A percentile compares a stretch with the other conserved stretches of the same genome.
Evolutionary conservation across 495 filamentous ascomycete genomes (phyloP).

Genomic region (Penicillium antarcticum): DNA sequence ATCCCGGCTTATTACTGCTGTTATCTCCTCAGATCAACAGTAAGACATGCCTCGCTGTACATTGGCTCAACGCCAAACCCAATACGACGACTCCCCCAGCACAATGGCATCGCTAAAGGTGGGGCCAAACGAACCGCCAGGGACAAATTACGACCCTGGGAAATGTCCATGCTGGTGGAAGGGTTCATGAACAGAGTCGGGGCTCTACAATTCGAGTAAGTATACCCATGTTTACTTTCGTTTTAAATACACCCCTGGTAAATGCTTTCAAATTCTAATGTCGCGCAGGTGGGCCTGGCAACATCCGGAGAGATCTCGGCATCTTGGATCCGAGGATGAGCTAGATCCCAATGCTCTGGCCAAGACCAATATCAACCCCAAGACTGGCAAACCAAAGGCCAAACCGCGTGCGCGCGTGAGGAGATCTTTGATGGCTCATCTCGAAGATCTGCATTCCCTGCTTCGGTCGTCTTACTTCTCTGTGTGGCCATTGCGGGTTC

Average conservation of each 20-base stretch:
- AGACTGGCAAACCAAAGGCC: conserved; percentile 23
- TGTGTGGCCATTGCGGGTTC: conserved; percentile 75
- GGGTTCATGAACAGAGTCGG: conserved; percentile 85
- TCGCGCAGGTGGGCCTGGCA: conserved; percentile 82
- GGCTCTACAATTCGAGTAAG: conserved; percentile 93
- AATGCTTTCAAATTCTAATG: conserved; percentile 3
- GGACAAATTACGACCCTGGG: conserved; percentile 74
- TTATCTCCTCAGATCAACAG: conserved; percentile 84
- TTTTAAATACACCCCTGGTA: background rate
- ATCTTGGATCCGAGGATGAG: conserved; percentile 53
- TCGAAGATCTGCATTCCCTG: conserved; percentile 76
- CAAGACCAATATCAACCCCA: conserved; percentile 5
- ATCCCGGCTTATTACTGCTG: conserved; percentile 74
- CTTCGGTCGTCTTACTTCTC: conserved; percentile 73
- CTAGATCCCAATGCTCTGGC: conserved; percentile 40
- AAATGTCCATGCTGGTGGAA: conserved; percentile 83
- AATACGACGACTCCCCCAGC: conserved; percentile 73
- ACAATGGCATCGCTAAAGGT: conserved; percentile 78
- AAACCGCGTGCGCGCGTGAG: conserved; percentile 44
- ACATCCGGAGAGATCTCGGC: conserved; percentile 70
- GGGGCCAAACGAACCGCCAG: conserved; percentile 75
- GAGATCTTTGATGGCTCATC: conserved; percentile 55
- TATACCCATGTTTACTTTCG: background rate
- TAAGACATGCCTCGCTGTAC: conserved; percentile 63
- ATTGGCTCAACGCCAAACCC: conserved; percentile 92